Base-by-base conservation (phyloP, 345 rosid genomes). In the Brassica cretica region DNA sequence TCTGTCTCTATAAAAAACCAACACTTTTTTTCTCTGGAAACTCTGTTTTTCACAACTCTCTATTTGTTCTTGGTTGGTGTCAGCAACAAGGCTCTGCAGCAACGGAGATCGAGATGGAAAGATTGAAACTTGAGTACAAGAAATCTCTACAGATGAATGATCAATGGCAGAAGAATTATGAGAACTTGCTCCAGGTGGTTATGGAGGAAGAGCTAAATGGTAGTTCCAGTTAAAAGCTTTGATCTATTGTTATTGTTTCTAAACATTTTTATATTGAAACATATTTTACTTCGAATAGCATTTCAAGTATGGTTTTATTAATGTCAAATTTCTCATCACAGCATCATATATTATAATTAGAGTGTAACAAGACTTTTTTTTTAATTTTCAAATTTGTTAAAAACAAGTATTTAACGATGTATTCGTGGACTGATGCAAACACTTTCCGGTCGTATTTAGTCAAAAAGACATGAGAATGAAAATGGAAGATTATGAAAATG, bases 41-140 rank as follows among this genome's bases (percentile, higher is more conserved):
- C 32, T 32, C 10, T 59, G 6, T 35, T 39, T 14, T 71, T 63
- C 9, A 70, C 56, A 63, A 19, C 10, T 37, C 21, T 76, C 4
- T 39, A 18, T 5, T 44, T 46, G 74, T 63, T 63, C 24, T 66
- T 29, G 64, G 0, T 0, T 62, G 55, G 29, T 69, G 9, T 64
- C 83, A 80, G 83, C 76, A 80, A 75, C 83, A 80, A 80, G 76
- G 79, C 69, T 74, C 85, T 35, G 88, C 89, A 30, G 92, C 93
- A 49, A 81, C 85, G 21, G 91, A 92, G 83, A 86, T 88, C 72
- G 96, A 89, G 82, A 72, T 83, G 75, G 93, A 87, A 79, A 89
- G 84, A 76, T 63, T 88, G 71, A 90, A 88, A 88, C 82, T 70
- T 51, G 93, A 88, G 60, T 39, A 66, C 51, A 69, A 79, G 58